These are phyloP conservation scores for Diaporthe citrichinensis DNA, from an alignment of 2,329 filamentous ascomycete genomes.

Conservation along the genomic window DNA sequence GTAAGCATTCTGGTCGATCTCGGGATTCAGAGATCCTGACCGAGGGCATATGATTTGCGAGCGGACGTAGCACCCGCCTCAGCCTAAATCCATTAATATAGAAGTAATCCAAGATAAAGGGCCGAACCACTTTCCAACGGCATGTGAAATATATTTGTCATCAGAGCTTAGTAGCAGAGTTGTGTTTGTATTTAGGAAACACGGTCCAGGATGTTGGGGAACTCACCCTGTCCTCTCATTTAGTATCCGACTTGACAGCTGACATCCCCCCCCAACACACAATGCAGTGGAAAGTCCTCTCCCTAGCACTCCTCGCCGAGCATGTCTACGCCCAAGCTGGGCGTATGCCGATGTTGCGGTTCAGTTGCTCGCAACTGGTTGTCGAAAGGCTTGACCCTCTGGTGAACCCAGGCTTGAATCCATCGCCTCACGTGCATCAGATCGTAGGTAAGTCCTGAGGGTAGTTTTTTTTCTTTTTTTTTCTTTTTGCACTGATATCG, in stretches of 20 bases:
- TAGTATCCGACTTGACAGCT: neutral
- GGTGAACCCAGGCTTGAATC: constrained; percentile 57
- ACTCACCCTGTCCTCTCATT: neutral
- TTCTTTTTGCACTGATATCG: too few species aligned
- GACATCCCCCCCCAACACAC: neutral
- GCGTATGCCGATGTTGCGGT: constrained; percentile 44
- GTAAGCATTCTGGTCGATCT: neutral
- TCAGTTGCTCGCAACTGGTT: constrained; percentile 65
- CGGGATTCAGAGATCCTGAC: neutral
- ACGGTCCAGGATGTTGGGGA: neutral
- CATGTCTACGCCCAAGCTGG: neutral
- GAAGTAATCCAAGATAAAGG: neutral
- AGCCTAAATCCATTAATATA: constrained; percentile 30
- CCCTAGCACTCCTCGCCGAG: constrained; percentile 3
- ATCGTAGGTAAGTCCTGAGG: constrained; percentile 56
- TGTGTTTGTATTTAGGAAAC: constrained; percentile 4
- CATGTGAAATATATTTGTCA: neutral
- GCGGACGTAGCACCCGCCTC: constrained; percentile 6
- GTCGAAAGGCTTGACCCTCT: constrained; percentile 55
- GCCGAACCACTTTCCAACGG: neutral
- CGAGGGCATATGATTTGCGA: constrained; percentile 18
- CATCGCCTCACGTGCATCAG: constrained; percentile 68
- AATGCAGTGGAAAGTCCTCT: constrained; percentile 1
- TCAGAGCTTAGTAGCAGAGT: neutral
- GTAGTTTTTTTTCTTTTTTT: too few species aligned